Evolutionary conservation across 2,329 filamentous ascomycete species (phyloP).

Genomic region (Diplocarpon rosae): DNA sequence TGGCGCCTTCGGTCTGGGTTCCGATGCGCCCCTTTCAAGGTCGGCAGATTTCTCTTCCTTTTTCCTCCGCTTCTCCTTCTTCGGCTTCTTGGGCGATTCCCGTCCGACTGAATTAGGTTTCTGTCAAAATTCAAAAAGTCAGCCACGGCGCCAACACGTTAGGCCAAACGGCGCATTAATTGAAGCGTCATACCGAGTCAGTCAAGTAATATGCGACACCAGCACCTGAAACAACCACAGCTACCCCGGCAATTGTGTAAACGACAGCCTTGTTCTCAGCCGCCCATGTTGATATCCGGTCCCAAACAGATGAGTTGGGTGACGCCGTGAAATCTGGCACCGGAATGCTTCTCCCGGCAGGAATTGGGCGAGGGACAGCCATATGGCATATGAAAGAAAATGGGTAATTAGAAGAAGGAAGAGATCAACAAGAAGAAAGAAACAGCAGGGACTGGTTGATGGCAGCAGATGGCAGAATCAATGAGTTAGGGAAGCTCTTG

Average conservation of each 20-base stretch:
- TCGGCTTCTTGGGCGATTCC: slow-evolving; percentile 56
- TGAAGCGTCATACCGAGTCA: slow-evolving; percentile 38
- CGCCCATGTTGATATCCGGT: slow-evolving; percentile 82
- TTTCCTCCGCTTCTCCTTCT: slow-evolving; percentile 81
- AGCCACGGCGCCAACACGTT: slow-evolving; percentile 9
- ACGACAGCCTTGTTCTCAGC: slow-evolving; percentile 92
- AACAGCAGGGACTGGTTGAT: slow-evolving; percentile 14
- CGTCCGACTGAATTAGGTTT: slow-evolving; percentile 23
- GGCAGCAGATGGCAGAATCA: slow-evolving; percentile 2
- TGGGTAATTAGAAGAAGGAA: slow-evolving; percentile 18
- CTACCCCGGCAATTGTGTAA: slow-evolving; percentile 92
- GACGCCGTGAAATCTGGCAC: slow-evolving; percentile 26
- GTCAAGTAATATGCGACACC: slow-evolving; percentile 87
- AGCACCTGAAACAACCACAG: slow-evolving; percentile 80
- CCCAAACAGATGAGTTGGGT: slow-evolving; percentile 45
- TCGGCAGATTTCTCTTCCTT: slow-evolving; percentile 75
- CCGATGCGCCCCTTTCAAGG: slow-evolving; percentile 43
- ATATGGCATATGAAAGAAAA: slow-evolving; percentile 24
- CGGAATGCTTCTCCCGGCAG: slow-evolving; percentile 19
- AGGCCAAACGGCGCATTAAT: slow-evolving; percentile 2
- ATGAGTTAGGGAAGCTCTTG: neutral
- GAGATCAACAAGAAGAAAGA: slow-evolving; percentile 11
- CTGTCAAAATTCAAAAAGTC: slow-evolving; percentile 16
- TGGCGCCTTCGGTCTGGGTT: slow-evolving; percentile 35
- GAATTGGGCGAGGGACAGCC: slow-evolving; percentile 21